Percentiles rank a stretch among this genome's conserved stretches.
Conservation (phyloP, 345 rosid species). For the Brassica incana region DNA sequence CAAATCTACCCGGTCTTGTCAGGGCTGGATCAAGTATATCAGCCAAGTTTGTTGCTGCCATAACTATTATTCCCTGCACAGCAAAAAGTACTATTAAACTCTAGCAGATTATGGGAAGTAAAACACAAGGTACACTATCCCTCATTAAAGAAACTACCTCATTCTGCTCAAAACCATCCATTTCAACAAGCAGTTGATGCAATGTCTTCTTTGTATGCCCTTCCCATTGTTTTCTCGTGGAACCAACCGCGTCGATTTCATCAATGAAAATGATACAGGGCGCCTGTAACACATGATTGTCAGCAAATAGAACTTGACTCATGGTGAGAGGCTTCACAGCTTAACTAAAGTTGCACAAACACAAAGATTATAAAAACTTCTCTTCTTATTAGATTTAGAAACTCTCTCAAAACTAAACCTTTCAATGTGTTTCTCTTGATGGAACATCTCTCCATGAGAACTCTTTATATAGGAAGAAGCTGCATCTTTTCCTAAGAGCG, state of each 20-base stretch:
- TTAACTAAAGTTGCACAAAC: too few species aligned
- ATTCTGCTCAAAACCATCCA: constrained; percentile 99
- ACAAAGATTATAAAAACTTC: too few species aligned
- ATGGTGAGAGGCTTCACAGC: neutral
- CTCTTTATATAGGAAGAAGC: too few species aligned
- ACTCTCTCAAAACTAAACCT: too few species aligned
- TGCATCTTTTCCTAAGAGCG: too few species aligned
- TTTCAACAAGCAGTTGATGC: constrained; percentile 96
- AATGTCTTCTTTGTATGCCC: constrained; percentile 99
- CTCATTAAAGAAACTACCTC: constrained; percentile 54
- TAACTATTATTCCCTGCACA: constrained; percentile 85
- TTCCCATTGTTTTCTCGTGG: constrained; percentile 98
- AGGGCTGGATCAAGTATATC: constrained; percentile 99
- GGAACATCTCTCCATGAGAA: too few species aligned
- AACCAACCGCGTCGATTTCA: constrained; percentile 98
- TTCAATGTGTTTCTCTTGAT: too few species aligned
- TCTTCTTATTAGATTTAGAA: too few species aligned
- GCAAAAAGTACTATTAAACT: constrained; percentile 21
- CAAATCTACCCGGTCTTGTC: constrained; percentile 99
- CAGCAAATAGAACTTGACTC: constrained; percentile 7
- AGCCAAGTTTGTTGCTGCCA: constrained; percentile 99
- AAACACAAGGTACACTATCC: constrained; percentile 4
- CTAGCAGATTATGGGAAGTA: neutral
- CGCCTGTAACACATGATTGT: constrained; percentile 54
- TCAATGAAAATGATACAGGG: constrained; percentile 98